phyloP scores from a whole-genome alignment of 169 alveolate species.

The Miamiensis avidus region DNA sequence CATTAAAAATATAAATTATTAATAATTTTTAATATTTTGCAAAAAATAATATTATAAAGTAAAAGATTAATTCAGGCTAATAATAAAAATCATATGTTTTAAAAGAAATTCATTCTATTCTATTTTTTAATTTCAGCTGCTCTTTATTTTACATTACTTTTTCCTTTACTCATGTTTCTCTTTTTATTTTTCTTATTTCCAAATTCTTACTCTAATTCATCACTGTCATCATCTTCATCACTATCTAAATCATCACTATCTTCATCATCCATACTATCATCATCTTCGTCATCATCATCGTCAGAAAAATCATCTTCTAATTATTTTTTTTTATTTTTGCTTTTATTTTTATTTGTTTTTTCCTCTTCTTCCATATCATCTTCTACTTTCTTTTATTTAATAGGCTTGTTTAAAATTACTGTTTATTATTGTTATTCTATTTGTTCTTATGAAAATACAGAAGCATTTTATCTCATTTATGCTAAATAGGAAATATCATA shows the following conservation, averaged over 20 bases:
- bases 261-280: background rate
- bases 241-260: background rate
- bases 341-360: too few relatives aligned
- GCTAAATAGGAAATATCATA: constrained; percentile 43
- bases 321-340: too few relatives aligned
- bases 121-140: constrained; percentile 14
- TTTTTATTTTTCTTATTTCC: background rate
- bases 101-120: background rate
- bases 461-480: constrained; percentile 28
- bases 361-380: background rate
- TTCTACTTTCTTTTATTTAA: background rate
- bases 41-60: too few relatives aligned
- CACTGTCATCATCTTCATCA: constrained; percentile 2
- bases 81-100: background rate
- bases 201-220: background rate
- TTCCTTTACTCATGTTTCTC: background rate
- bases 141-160: background rate
- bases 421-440: too few relatives aligned
- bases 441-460: constrained; percentile 1
- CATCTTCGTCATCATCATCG: constrained; percentile 3
- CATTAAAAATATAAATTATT: too few relatives aligned
- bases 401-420: too few relatives aligned
- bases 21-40: too few relatives aligned
- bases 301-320: constrained; percentile 1
- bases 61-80: too few relatives aligned